Base-by-base conservation (phyloP, 345 rosid species). In the Eucalyptus cloeziana region DNA sequence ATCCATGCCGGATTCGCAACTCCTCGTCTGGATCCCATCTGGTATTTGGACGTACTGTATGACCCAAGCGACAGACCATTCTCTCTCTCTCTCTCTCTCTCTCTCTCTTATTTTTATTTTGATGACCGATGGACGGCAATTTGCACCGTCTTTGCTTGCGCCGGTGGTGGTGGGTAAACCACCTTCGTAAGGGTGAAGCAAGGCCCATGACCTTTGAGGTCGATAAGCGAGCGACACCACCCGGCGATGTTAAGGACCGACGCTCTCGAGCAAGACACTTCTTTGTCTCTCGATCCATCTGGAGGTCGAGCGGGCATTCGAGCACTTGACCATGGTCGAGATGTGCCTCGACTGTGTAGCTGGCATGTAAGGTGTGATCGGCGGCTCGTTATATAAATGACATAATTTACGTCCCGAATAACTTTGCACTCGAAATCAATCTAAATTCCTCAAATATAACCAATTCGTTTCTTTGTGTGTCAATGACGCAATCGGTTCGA, bases 41-140 rank as follows among this genome's bases (percentile, higher is more conserved):
- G 69, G 81, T 19, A 33, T 33, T 71, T 71, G 81, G 45, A 16
- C 40, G 25, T 33, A 33, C 22, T 12, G 44, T 21, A 19, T 9
- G 44, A 19, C 81, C 45, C 13, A 17, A 19, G 0, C 0, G 76
- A 7, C 21, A 21, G 19, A 64, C 40, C 40, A 8, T n/a, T 13
- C 60, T 54, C 24, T 19, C 27, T 60, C 13, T 13, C 60, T 54
- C 24, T 19, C 27, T 60, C 13, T 58, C 13, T 27, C 58, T 52
- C 24, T 19, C 1, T 60, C 2, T 60, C 16, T n/a, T 7, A n/a
- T 64, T 64, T n/a, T 15, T 1, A n/a, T 14, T 64, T 64, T 1
- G 19, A 64, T 16, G 76, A 7, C 76, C 40, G 0, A 15, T 3
- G 19, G 76, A 64, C 40, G n/a, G 33, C 10, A 31, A n/a, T 30